Percentiles rank a stretch among this genome's conserved stretches.
These are phyloP conservation scores for Alternaria sp. DNA, from an alignment of 2,329 filamentous ascomycete species.

Conservation along the genomic window DNA sequence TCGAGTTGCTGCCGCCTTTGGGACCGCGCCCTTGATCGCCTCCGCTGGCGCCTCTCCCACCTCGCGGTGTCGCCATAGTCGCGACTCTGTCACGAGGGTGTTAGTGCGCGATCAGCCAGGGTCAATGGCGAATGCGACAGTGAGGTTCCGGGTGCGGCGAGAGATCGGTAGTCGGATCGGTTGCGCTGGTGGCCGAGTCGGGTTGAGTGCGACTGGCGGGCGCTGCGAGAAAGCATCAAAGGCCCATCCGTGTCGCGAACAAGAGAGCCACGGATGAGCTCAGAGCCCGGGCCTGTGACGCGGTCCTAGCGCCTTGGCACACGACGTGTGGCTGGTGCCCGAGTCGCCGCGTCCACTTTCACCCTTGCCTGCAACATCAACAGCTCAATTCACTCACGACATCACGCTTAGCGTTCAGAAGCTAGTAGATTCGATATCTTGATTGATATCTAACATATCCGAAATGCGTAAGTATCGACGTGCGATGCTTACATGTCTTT, in stretches of 20 bases:
- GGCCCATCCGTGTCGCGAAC: constrained; percentile 23
- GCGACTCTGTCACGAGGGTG: constrained; percentile 18
- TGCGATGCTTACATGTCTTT: constrained; percentile 12
- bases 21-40: constrained; percentile 22
- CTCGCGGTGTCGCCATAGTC: constrained; percentile 39
- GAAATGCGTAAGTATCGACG: constrained; percentile 19
- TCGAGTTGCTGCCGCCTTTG: constrained; percentile 12
- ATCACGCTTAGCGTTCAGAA: neutral
- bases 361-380: neutral
- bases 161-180: neutral
- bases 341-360: neutral
- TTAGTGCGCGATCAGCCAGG: constrained; percentile 16
- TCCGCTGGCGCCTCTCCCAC: constrained; percentile 24
- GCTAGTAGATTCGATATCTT: neutral
- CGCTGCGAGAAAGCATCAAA: constrained; percentile 27
- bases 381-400: neutral
- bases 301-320: constrained; percentile 20
- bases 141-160: neutral
- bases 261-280: constrained; percentile 11
- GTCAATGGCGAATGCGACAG: constrained; percentile 1
- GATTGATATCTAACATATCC: constrained; percentile 17
- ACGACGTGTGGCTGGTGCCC: constrained; percentile 3
- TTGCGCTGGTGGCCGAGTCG: constrained; percentile 23
- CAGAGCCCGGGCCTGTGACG: constrained; percentile 14
- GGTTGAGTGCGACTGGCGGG: constrained; percentile 25